Percentiles rank a stretch among this genome's conserved stretches.
Evolutionary conservation across 2,329 filamentous ascomycete genomes (phyloP).

Genomic region (Aspergillus sp.): DNA sequence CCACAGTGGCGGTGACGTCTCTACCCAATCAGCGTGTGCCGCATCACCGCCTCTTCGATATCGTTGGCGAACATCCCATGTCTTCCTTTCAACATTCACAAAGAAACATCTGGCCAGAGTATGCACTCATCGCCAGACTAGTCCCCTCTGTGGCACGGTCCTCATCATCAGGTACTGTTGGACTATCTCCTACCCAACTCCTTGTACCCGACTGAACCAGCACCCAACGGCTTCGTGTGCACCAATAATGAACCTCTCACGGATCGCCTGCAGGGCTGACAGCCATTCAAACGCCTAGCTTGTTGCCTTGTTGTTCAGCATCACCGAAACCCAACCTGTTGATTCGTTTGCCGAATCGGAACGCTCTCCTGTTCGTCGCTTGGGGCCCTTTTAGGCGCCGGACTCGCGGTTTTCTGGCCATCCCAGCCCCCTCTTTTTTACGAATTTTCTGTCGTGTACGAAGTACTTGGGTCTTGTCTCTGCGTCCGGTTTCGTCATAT

Average conservation of each 20-base stretch:
- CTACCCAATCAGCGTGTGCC: slow-evolving; percentile 23
- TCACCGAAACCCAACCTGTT: slow-evolving; percentile 18
- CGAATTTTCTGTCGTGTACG: neutral
- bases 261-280: slow-evolving; percentile 14
- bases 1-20: slow-evolving; percentile 32
- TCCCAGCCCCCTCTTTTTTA: slow-evolving; percentile 18
- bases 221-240: neutral
- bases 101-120: neutral
- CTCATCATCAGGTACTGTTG: slow-evolving; percentile 1
- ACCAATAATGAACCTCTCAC: slow-evolving; percentile 14
- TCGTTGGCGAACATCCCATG: slow-evolving; percentile 9
- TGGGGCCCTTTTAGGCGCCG: slow-evolving; percentile 20
- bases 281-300: slow-evolving; percentile 14
- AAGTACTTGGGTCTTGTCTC: neutral
- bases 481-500: slow-evolving; percentile 2
- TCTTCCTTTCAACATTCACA: neutral
- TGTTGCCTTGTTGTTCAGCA: slow-evolving; percentile 19
- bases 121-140: neutral
- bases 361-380: slow-evolving; percentile 22
- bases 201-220: neutral
- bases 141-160: neutral
- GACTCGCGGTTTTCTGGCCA: neutral
- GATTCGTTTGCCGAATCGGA: slow-evolving; percentile 7
- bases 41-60: slow-evolving; percentile 28
- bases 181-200: neutral